Base-by-base conservation (phyloP, 2,329 filamentous ascomycete species). In the Cordyceps cicadae region DNA sequence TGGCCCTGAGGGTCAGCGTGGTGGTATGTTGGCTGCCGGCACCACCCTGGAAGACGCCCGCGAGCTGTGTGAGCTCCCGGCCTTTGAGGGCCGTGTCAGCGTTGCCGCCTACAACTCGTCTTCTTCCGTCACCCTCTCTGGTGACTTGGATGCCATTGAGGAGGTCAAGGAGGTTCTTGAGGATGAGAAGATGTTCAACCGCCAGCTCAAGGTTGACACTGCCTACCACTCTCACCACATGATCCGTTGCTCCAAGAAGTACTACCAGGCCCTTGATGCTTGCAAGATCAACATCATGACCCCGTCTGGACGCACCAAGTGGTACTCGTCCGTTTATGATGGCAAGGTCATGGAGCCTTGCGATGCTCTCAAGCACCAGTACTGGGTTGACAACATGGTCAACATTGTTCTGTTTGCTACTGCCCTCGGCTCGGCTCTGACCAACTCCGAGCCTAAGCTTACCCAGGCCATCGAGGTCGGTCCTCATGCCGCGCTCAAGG, bases 401-500 rank as follows among this genome's bases (percentile, higher is more conserved):
- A 65, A 66, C 2, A 61, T 73, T 9, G 74, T 77, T 3, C 64
- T 70, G 2, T 77, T 76, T 63, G 66, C 64, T 17, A 60, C 67
- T 26, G 69, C 69, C 26, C 45, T 73, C 11, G 55, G 59, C 37
- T 62, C 64, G 14, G 63, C 59, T 46, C 62, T 63, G 9, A 55
- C 15, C 17, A 64, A 46, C 24, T 56, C 55, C 37, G 62, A 63
- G 39, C 55, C 39, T 15, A 60, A 62, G 57, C 64, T 43, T 59
- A 66, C 51, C 19, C 66, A 54, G 24, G 69, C 79, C 24, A 65
- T 81, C n/a, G 79, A 81, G 65, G 65, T 81, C 7, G 78, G 79
- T 0, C 78, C 79, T 0, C 79, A 81, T 63, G 72, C 77, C 0
- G 77, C 76, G 4, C 71, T 81, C 2, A 73, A 76, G 54, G 77